Conservation (phyloP, 2,329 filamentous ascomycete species). For the Colletotrichum cordylinicola region DNA sequence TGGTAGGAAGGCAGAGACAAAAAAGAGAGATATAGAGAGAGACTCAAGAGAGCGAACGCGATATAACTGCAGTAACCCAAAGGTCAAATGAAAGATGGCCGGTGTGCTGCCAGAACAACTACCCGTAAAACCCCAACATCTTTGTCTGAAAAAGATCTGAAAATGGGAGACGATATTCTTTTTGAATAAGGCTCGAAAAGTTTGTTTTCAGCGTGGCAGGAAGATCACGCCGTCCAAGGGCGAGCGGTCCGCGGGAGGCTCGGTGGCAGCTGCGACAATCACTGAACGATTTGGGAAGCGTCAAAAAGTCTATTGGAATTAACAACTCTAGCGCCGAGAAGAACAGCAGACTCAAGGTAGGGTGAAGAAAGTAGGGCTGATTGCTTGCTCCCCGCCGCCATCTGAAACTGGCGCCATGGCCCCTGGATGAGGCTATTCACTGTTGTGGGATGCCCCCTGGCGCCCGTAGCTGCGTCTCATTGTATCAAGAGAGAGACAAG, state of each 20-base stretch:
- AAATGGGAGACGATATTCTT: background rate
- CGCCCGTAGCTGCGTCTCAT: background rate
- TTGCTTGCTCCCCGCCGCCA: background rate
- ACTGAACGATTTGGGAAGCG: background rate
- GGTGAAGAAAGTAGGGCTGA: background rate
- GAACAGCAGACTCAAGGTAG: background rate
- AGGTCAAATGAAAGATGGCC: background rate
- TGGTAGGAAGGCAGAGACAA: background rate
- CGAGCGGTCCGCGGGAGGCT: background rate
- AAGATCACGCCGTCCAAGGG: background rate
- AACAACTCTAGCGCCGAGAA: background rate
- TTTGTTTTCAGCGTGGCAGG: background rate
- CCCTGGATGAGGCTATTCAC: background rate
- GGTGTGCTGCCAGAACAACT: conserved; percentile 13
- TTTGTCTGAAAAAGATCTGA: no score
- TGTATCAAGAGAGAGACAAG: background rate
- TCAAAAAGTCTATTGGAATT: conserved; percentile 9
- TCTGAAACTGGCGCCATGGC: conserved; percentile 9
- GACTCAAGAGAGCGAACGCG: background rate
- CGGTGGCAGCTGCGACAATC: conserved; percentile 10
- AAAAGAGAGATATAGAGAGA: background rate
- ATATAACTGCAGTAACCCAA: background rate
- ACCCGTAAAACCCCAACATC: background rate
- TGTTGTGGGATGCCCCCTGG: background rate
- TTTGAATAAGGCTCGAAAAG: background rate